These are phyloP conservation scores for Drechslerella coelobrocha DNA, from an alignment of 2,329 filamentous ascomycete species.

Conservation along the genomic window DNA sequence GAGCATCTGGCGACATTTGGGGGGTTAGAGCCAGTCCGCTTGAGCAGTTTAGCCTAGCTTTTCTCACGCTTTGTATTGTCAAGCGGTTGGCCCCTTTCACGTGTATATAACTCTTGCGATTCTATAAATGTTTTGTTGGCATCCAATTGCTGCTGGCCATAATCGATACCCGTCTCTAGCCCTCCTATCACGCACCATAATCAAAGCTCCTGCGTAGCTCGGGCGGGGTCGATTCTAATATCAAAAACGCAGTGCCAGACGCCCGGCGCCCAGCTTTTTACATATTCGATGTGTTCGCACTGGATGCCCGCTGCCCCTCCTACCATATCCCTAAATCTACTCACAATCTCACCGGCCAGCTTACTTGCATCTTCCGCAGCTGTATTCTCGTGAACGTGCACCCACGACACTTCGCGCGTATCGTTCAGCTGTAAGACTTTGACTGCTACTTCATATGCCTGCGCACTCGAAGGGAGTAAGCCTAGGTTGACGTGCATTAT, in stretches of 20 bases:
- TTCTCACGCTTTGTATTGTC: neutral
- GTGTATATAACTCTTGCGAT: neutral
- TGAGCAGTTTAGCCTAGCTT: neutral
- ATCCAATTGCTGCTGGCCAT: too few species aligned
- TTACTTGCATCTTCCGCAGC: constrained; percentile 64
- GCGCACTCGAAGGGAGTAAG: constrained; percentile 67
- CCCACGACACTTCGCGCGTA: constrained; percentile 61
- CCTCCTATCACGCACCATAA: neutral
- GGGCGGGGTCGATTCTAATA: constrained; percentile 56
- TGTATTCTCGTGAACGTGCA: constrained; percentile 73
- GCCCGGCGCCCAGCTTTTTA: constrained; percentile 73
- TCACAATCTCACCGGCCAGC: constrained; percentile 51
- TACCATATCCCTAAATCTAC: constrained; percentile 38
- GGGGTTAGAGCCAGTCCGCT: neutral
- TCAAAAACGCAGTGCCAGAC: constrained; percentile 76
- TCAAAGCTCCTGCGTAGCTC: neutral
- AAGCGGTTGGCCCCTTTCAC: neutral
- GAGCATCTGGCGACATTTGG: constrained; percentile 33
- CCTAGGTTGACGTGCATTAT: constrained; percentile 71
- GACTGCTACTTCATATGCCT: constrained; percentile 65
- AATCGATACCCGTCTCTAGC: too few species aligned
- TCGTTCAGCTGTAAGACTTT: constrained; percentile 58
- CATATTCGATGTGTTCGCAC: constrained; percentile 67
- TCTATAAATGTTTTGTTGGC: too few species aligned
- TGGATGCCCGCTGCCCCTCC: constrained; percentile 40